These are phyloP conservation scores for Coniochaeta pulveracea DNA, from an alignment of 2,329 filamentous ascomycete species.

Conservation along the genomic window DNA sequence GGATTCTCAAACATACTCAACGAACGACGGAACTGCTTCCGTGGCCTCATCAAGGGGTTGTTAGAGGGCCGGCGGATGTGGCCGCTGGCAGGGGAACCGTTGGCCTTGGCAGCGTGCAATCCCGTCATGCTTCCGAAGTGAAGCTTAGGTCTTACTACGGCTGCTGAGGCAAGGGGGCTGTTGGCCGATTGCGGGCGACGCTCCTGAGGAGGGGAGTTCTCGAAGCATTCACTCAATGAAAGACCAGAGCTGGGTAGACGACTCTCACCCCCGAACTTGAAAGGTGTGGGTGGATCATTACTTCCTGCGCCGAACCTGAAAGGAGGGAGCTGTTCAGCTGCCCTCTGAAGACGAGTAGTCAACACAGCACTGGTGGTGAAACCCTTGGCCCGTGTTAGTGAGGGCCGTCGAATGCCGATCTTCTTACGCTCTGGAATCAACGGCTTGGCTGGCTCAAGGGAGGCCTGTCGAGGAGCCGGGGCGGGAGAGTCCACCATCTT, in stretches of 20 bases:
- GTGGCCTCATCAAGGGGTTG: conserved; percentile 60
- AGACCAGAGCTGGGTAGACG: conserved; percentile 37
- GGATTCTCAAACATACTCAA: conserved; percentile 97
- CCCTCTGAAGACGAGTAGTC: conserved; percentile 39
- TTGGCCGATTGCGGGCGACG: conserved; percentile 48
- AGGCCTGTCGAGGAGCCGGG: conserved; percentile 31
- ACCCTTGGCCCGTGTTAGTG: conserved; percentile 63
- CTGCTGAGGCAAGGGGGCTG: conserved; percentile 36
- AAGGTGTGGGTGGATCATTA: conserved; percentile 56
- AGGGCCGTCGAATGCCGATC: conserved; percentile 60
- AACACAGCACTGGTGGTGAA: conserved; percentile 55
- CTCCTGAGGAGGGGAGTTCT: conserved; percentile 67
- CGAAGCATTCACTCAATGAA: conserved; percentile 70
- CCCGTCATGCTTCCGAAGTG: conserved; percentile 48
- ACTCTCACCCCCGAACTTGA: conserved; percentile 55
- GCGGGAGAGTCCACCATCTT: conserved; percentile 48
- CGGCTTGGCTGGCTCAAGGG: conserved; percentile 36
- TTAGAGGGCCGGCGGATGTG: conserved; percentile 65
- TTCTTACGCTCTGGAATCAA: conserved; percentile 50
- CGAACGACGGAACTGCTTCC: conserved; percentile 84
- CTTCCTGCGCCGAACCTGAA: conserved; percentile 78
- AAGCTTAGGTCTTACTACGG: conserved; percentile 49
- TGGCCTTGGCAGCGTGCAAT: conserved; percentile 47
- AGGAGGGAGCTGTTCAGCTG: conserved; percentile 55
- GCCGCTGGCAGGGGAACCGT: conserved; percentile 62